phyloP scores from a whole-genome alignment of 805 yeast species.

The Yamadazyma insecticola region DNA sequence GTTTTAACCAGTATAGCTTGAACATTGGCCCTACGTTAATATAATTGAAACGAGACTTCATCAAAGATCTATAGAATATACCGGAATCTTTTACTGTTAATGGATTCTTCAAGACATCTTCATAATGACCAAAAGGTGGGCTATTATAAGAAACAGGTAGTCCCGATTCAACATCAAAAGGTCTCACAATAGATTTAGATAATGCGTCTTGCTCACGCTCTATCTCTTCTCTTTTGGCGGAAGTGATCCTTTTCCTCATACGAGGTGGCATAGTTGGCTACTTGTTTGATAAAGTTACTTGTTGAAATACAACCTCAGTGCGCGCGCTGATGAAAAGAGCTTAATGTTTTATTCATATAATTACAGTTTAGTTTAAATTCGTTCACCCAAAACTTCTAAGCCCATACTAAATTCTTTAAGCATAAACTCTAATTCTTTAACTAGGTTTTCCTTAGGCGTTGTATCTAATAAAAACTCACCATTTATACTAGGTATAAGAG shows the following conservation, averaged over 20 bases:
- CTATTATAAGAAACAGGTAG: conserved; percentile 61
- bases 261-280: conserved; percentile 37
- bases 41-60: conserved; percentile 60
- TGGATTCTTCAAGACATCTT: conserved; percentile 55
- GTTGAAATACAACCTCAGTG: no score
- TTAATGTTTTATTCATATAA: no score
- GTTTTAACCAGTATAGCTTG: conserved; percentile 75
- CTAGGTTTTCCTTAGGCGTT: conserved; percentile 29
- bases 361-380: no score
- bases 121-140: conserved; percentile 57
- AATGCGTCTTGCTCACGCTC: conserved; percentile 36
- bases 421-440: conserved; percentile 34
- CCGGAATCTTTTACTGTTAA: conserved; percentile 70
- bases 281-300: no score
- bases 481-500: conserved; percentile 31
- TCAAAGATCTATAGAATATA: conserved; percentile 63
- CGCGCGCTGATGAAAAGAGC: not conserved
- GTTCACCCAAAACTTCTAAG: conserved; percentile 37
- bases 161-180: conserved; percentile 61
- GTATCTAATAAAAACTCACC: conserved; percentile 35
- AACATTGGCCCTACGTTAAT: conserved; percentile 67
- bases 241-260: conserved; percentile 40
- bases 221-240: conserved; percentile 37
- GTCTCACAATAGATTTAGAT: conserved; percentile 41
- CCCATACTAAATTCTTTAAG: conserved; percentile 35